These are phyloP conservation scores for Jatropha curcas DNA, from an alignment of 345 rosid species.

Conservation along the genomic window DNA sequence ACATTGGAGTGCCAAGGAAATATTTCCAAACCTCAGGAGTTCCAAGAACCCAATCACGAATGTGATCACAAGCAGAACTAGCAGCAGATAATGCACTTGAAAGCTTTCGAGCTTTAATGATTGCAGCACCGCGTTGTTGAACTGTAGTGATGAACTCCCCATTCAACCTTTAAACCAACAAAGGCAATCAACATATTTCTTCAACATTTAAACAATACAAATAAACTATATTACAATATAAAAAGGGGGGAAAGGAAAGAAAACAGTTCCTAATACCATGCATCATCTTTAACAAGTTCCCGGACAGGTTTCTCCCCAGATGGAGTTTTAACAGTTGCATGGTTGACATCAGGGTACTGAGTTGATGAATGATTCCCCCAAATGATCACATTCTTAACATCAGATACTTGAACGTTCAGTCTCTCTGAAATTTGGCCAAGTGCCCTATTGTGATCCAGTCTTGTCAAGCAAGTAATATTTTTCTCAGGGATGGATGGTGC, in stretches of 20 bases:
- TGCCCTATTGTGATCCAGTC: constrained; percentile 98
- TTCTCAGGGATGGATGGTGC: constrained; percentile 96
- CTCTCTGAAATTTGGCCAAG: constrained; percentile 95
- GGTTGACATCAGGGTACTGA: constrained; percentile 99
- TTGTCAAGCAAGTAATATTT: constrained; percentile 92
- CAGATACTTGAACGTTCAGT: constrained; percentile 78
- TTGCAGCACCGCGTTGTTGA: constrained; percentile 99
- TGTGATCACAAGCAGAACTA: constrained; percentile 97
- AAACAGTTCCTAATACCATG: constrained; percentile 53
- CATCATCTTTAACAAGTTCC: constrained; percentile 84
- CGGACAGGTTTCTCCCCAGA: constrained; percentile 75
- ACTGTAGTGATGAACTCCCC: constrained; percentile 86
- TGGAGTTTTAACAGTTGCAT: constrained; percentile 77
- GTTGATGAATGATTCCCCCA: constrained; percentile 99
- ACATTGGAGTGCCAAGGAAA: neutral
- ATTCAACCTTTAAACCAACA: constrained; percentile 58
- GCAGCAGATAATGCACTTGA: constrained; percentile 99
- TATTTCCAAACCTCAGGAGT: constrained; percentile 74
- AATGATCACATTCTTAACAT: constrained; percentile 89
- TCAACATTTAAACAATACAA: neutral
- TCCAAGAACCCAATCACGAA: constrained; percentile 99
- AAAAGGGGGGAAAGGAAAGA: too few species aligned
- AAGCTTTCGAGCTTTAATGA: constrained; percentile 90
- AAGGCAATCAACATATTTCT: constrained; percentile 3
- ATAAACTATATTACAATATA: neutral